Percentiles rank a stretch among this genome's conserved stretches.
Conservation (phyloP, 805 yeast genomes). For the Ogataea methanolica region DNA sequence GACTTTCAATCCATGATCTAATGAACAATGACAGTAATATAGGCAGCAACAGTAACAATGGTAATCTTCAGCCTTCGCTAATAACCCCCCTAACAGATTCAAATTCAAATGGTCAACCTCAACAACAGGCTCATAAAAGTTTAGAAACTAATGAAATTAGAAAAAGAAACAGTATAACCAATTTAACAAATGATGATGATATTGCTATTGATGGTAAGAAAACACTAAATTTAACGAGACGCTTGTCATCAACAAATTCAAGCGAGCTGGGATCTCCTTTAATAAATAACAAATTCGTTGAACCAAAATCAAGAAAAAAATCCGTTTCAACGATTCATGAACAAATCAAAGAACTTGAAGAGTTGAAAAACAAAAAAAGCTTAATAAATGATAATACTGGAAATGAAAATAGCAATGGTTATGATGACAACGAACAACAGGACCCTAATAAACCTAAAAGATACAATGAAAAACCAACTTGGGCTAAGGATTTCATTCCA, state of each 20-base stretch:
- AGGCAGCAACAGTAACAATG: not conserved
- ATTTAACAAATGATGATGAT: slow-evolving; percentile 42
- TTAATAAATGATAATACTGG: slow-evolving; percentile 1
- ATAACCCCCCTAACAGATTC: not conserved
- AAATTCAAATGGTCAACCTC: too few species aligned
- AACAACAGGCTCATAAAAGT: too few species aligned
- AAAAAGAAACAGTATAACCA: slow-evolving; percentile 27
- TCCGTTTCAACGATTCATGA: slow-evolving; percentile 16
- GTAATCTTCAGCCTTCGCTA: not conserved
- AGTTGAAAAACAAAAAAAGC: slow-evolving; percentile 25
- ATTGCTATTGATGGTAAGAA: slow-evolving; percentile 39
- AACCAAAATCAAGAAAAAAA: slow-evolving; percentile 8
- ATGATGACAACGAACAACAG: slow-evolving; percentile 5
- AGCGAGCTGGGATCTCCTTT: slow-evolving; percentile 9
- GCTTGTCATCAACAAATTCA: slow-evolving; percentile 5
- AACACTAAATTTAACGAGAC: slow-evolving; percentile 29
- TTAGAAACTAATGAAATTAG: slow-evolving; percentile 7
- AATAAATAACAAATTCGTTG: slow-evolving; percentile 1
- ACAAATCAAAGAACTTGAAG: slow-evolving; percentile 23
- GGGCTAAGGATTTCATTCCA: slow-evolving; percentile 79
- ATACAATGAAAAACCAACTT: slow-evolving; percentile 64
- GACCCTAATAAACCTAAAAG: slow-evolving; percentile 49
- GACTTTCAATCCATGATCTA: slow-evolving; percentile 29
- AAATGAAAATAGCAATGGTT: slow-evolving; percentile 20
- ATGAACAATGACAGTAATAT: slow-evolving; percentile 23